Conservation (phyloP, 805 yeast species). For the Saturnispora hagleri region DNA sequence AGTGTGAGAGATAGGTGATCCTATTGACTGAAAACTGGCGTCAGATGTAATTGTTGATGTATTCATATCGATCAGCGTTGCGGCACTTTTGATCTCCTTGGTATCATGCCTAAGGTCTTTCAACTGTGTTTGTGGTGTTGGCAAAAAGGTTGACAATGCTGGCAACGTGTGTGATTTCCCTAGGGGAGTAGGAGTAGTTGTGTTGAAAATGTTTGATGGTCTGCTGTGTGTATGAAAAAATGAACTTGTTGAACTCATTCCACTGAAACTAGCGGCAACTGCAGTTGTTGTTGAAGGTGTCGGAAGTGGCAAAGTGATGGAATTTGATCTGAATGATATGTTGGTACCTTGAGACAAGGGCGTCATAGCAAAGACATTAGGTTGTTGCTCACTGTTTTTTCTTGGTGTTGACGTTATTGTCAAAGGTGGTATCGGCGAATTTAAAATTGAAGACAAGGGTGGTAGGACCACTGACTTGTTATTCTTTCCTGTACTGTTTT, state of each 20-base stretch:
- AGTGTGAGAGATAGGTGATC: neutral
- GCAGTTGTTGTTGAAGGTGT: neutral
- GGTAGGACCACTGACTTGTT: constrained; percentile 4
- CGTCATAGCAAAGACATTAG: neutral
- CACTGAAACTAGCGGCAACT: neutral
- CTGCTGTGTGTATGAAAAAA: neutral
- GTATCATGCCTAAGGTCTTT: neutral
- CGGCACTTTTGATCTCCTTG: neutral
- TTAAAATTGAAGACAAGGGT: constrained; percentile 8
- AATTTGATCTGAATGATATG: neutral
- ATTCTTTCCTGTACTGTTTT: neutral
- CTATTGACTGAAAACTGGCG: constrained; percentile 5
- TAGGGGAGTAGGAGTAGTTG: neutral
- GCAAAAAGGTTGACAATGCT: neutral
- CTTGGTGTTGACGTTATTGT: constrained; percentile 4
- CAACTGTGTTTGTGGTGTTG: constrained; percentile 14
- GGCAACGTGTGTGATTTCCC: neutral
- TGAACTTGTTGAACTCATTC: neutral
- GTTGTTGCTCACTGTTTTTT: neutral
- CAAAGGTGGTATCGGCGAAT: constrained; percentile 4
- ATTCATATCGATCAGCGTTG: neutral
- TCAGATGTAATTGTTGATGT: neutral
- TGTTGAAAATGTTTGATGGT: neutral
- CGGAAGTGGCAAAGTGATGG: constrained; percentile 2
- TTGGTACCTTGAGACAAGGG: neutral